Conservation (phyloP, 148 eudicot genomes). For the Rhododendron vialii region DNA sequence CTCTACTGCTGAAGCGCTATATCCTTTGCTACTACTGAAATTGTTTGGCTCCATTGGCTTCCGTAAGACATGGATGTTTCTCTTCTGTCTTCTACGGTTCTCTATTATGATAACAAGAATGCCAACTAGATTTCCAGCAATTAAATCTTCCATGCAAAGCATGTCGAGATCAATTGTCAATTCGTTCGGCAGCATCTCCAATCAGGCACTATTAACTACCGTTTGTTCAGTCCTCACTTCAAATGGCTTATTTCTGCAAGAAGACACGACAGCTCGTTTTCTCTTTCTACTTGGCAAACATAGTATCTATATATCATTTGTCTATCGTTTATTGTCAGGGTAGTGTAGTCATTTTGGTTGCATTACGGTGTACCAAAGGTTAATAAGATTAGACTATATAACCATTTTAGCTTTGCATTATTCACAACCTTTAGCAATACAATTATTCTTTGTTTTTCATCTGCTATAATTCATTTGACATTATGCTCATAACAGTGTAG, state of each 20-base stretch:
- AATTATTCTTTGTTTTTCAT: neutral
- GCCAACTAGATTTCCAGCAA: neutral
- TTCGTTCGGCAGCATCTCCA: neutral
- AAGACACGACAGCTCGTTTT: too few species aligned
- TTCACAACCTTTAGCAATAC: neutral
- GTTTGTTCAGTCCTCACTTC: neutral
- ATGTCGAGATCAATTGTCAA: too few species aligned
- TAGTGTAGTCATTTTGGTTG: neutral
- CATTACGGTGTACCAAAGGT: neutral
- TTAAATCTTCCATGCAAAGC: neutral
- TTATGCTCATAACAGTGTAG: neutral
- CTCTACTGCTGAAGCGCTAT: neutral
- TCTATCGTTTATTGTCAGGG: neutral
- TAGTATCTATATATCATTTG: neutral
- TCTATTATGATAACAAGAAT: too few species aligned
- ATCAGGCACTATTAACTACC: neutral
- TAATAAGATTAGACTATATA: neutral
- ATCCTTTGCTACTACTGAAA: neutral
- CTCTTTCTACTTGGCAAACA: neutral
- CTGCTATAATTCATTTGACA: neutral
- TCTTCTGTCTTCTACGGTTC: too few species aligned
- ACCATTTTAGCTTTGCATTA: neutral
- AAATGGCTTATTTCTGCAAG: too few species aligned
- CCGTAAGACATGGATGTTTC: neutral
- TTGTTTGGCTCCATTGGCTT: neutral